A percentile compares a stretch with the other conserved stretches of the same genome.
Evolutionary conservation across 2,329 filamentous ascomycete genomes (phyloP).

Genomic region (Arthrobotrys sphaeroides): DNA sequence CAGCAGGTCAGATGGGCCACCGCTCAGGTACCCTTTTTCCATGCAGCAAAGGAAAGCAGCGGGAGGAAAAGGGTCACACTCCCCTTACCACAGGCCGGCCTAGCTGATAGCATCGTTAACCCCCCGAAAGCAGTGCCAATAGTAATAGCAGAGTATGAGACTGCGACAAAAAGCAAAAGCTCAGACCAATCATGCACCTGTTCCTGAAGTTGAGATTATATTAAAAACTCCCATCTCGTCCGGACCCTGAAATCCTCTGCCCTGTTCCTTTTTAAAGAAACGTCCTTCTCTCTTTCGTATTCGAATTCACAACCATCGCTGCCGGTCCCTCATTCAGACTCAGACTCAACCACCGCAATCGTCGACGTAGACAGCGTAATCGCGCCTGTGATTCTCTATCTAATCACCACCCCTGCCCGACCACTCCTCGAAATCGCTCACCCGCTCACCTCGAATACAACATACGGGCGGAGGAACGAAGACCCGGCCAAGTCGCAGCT

Average conservation of each 20-base stretch:
- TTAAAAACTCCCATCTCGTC: not conserved
- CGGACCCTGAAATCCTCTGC: not conserved
- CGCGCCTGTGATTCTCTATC: constrained; percentile 15
- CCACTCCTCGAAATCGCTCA: constrained; percentile 34
- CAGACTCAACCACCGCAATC: not conserved
- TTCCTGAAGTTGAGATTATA: not conserved
- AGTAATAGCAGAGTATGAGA: not conserved
- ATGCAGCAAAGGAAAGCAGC: constrained; percentile 2
- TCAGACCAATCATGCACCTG: not conserved
- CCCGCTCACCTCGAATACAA: not conserved
- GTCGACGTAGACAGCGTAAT: not conserved
- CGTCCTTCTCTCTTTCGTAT: not conserved
- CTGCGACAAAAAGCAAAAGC: constrained; percentile 22
- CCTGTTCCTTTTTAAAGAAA: not conserved
- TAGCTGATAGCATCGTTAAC: not conserved
- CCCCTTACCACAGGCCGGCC: too few relatives aligned
- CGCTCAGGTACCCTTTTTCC: not conserved
- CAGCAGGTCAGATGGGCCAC: not conserved
- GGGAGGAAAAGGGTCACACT: constrained; percentile 19
- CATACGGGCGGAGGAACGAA: constrained; percentile 9
- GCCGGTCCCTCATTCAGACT: too few relatives aligned
- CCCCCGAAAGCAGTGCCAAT: not conserved
- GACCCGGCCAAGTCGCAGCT: not conserved
- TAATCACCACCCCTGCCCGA: constrained; percentile 37
- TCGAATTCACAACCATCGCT: not conserved